Evolutionary conservation across 371 early-diverging fungal genomes (phyloP).

Genomic region (Phascolomyces articulosus): DNA sequence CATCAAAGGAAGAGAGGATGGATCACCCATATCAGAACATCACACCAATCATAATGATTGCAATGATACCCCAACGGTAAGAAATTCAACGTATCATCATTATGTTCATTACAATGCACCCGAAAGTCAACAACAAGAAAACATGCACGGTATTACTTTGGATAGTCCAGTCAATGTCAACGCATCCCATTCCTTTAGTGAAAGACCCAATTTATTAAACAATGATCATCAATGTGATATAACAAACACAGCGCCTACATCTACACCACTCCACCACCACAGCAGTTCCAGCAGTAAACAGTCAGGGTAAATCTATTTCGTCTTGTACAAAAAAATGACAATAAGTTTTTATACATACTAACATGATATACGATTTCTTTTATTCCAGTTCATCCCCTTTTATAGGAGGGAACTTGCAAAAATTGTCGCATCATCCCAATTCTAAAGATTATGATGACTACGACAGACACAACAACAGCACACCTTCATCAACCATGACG

Average conservation of each 20-base stretch:
- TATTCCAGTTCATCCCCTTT: not conserved
- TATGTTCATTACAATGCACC: constrained; percentile 12
- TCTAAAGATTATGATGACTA: not conserved
- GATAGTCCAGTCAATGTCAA: too few relatives aligned
- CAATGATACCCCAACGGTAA: not conserved
- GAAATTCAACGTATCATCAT: constrained; percentile 11
- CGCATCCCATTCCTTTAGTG: not conserved
- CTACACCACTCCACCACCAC: too few relatives aligned
- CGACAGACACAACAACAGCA: too few relatives aligned
- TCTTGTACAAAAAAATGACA: not conserved
- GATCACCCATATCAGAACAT: not conserved
- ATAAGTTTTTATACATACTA: not conserved
- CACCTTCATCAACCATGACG: not conserved
- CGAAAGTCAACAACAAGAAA: not conserved
- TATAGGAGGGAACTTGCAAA: too few relatives aligned
- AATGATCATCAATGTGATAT: not conserved
- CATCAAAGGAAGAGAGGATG: too few relatives aligned
- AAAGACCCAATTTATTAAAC: not conserved
- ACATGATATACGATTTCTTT: not conserved
- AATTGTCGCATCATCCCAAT: not conserved
- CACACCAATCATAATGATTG: too few relatives aligned
- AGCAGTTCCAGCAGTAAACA: constrained; percentile 5
- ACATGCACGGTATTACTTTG: not conserved
- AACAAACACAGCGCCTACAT: not conserved
- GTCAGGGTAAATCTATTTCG: not conserved